Evolutionary conservation across 2,329 filamentous ascomycete species (phyloP).

Genomic region (Ceratocystis ficicola): DNA sequence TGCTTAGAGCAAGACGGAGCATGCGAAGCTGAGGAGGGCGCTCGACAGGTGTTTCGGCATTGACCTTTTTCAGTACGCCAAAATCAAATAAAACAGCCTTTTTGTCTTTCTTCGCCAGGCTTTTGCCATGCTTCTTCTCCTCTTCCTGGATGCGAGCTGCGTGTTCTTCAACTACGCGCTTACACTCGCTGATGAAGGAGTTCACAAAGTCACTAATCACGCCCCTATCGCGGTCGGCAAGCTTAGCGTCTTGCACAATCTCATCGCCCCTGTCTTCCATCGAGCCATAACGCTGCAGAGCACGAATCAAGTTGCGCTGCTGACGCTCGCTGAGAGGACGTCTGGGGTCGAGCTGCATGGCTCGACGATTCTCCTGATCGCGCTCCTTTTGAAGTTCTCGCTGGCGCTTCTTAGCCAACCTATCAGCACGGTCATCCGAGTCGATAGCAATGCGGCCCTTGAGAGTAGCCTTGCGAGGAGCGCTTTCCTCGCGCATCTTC

Average conservation of each 20-base stretch:
- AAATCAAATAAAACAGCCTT: conserved; percentile 96
- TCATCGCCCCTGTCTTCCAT: conserved; percentile 82
- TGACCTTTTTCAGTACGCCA: conserved; percentile 83
- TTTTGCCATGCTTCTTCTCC: conserved; percentile 70
- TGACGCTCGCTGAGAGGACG: conserved; percentile 89
- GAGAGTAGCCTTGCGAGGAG: conserved; percentile 60
- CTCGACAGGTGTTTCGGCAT: conserved; percentile 89
- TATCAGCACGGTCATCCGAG: conserved; percentile 52
- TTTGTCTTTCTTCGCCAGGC: conserved; percentile 88
- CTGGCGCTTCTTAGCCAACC: conserved; percentile 53
- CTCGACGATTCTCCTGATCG: conserved; percentile 61
- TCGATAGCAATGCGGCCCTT: conserved; percentile 46
- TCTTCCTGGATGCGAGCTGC: conserved; percentile 63
- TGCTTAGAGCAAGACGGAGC: conserved; percentile 60
- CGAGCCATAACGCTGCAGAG: conserved; percentile 81
- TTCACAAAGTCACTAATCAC: conserved; percentile 64
- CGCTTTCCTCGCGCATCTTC: conserved; percentile 71
- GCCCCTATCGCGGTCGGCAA: conserved; percentile 70
- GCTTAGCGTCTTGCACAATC: conserved; percentile 72
- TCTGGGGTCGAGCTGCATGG: conserved; percentile 66
- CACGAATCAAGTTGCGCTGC: conserved; percentile 77
- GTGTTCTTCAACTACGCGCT: conserved; percentile 51
- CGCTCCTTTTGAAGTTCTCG: conserved; percentile 57
- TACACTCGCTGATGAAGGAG: conserved; percentile 53
- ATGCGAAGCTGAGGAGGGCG: conserved; percentile 80